phyloP scores from a whole-genome alignment of 306 rosid species.

The Acacia melanoxylon region DNA sequence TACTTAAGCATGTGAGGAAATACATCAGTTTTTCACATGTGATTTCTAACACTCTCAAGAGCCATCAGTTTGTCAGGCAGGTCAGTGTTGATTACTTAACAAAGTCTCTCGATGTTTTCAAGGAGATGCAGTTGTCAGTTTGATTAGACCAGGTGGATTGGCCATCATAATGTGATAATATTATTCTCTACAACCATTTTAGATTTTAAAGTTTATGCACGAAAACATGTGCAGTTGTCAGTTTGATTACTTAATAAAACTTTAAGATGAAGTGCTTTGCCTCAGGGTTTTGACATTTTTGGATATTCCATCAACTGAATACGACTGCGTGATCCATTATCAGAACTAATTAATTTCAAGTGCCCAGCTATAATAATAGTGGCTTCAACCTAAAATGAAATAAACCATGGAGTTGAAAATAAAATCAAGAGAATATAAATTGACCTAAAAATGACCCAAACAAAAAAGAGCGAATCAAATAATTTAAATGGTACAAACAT shows the following conservation, averaged over 20 bases:
- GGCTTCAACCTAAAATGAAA: not conserved
- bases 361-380: not conserved
- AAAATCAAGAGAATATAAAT: no score
- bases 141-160: constrained; percentile 79
- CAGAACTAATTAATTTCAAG: not conserved
- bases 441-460: no score
- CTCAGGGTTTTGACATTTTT: constrained; percentile 1
- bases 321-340: not conserved
- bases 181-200: constrained; percentile 15
- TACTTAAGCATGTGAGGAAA: not conserved
- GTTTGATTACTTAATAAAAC: constrained; percentile 5
- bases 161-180: constrained; percentile 68
- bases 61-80: constrained; percentile 45
- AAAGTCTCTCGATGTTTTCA: constrained; percentile 75
- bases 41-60: not conserved
- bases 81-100: constrained; percentile 83
- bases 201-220: not conserved
- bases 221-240: not conserved
- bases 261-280: constrained; percentile 10
- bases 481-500: no score
- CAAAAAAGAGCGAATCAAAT: no score
- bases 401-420: not conserved
- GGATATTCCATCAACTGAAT: constrained; percentile 6
- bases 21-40: not conserved
- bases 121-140: constrained; percentile 67